phyloP scores from a whole-genome alignment of 495 filamentous ascomycete species.

The Xylaria intraflava region DNA sequence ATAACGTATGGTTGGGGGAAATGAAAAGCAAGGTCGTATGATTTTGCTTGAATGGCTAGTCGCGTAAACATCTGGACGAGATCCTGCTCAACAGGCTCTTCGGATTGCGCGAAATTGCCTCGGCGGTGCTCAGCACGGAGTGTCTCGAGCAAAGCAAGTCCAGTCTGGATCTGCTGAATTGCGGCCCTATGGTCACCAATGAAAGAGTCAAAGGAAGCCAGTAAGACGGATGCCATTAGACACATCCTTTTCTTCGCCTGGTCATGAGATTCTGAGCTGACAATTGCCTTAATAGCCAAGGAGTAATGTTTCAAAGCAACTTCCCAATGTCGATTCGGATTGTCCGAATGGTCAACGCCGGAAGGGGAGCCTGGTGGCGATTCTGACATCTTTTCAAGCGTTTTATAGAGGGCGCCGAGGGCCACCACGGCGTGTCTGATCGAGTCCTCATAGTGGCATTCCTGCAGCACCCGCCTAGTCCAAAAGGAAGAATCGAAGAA shows the following conservation, averaged over 20 bases:
- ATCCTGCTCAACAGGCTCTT: constrained; percentile 49
- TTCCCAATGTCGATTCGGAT: constrained; percentile 35
- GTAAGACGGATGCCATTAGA: constrained; percentile 43
- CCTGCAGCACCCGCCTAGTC: constrained; percentile 51
- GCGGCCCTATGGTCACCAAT: constrained; percentile 45
- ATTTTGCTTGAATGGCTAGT: constrained; percentile 52
- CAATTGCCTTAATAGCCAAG: constrained; percentile 33
- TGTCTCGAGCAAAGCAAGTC: constrained; percentile 39
- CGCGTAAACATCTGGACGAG: constrained; percentile 53
- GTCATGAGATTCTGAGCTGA: constrained; percentile 25
- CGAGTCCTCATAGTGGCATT: constrained; percentile 53
- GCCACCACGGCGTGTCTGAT: constrained; percentile 62
- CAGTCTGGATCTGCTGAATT: constrained; percentile 40
- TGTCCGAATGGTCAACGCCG: constrained; percentile 24
- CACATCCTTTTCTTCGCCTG: constrained; percentile 35
- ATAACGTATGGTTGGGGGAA: constrained; percentile 52
- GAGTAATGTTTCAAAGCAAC: constrained; percentile 41
- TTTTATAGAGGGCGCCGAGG: constrained; percentile 57
- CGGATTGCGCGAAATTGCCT: constrained; percentile 31
- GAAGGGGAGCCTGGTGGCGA: constrained; percentile 38
- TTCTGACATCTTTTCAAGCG: constrained; percentile 47
- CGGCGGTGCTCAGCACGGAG: constrained; percentile 35
- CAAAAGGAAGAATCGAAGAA: constrained; percentile 60
- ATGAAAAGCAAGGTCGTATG: constrained; percentile 55
- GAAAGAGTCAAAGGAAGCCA: constrained; percentile 47